phyloP scores from a whole-genome alignment of 495 filamentous ascomycete genomes.

The Astrothelium macrocarpum region DNA sequence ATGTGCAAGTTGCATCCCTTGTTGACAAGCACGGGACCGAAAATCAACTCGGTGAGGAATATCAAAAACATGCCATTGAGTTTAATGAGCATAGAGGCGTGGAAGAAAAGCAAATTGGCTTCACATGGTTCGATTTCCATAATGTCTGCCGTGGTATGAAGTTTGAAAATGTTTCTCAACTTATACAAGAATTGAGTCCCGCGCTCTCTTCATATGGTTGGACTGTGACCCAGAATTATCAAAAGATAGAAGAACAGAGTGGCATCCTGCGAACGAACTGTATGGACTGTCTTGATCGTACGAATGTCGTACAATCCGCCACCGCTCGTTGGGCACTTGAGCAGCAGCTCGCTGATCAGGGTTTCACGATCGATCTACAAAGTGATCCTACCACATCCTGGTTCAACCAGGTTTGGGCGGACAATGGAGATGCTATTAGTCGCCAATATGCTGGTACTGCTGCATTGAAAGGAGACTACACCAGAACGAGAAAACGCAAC shows the following conservation, averaged over 20 bases:
- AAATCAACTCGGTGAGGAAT: conserved; percentile 63
- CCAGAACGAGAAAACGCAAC: conserved; percentile 78
- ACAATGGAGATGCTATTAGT: conserved; percentile 75
- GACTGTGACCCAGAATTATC: conserved; percentile 31
- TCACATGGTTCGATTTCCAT: conserved; percentile 98
- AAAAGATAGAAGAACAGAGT: conserved; percentile 41
- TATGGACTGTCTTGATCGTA: conserved; percentile 95
- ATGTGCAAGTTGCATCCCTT: conserved; percentile 67
- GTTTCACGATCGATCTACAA: conserved; percentile 58
- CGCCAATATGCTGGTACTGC: conserved; percentile 74
- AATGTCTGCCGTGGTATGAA: conserved; percentile 86
- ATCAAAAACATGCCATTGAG: conserved; percentile 51
- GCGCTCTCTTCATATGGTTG: conserved; percentile 56
- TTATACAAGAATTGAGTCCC: conserved; percentile 58
- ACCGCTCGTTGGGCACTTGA: conserved; percentile 70
- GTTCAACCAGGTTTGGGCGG: conserved; percentile 95
- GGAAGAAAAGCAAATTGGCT: conserved; percentile 46
- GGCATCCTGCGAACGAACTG: conserved; percentile 86
- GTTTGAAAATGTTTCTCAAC: conserved; percentile 79
- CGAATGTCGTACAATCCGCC: conserved; percentile 86
- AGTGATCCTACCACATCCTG: conserved; percentile 65
- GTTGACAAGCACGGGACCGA: conserved; percentile 82
- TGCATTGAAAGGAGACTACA: conserved; percentile 92
- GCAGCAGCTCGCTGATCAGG: conserved; percentile 61
- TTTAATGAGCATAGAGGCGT: conserved; percentile 54